Percentiles rank a stretch among this genome's conserved stretches.
phyloP scores from a whole-genome alignment of 495 filamentous ascomycete genomes.

The Daldinia childiae region DNA sequence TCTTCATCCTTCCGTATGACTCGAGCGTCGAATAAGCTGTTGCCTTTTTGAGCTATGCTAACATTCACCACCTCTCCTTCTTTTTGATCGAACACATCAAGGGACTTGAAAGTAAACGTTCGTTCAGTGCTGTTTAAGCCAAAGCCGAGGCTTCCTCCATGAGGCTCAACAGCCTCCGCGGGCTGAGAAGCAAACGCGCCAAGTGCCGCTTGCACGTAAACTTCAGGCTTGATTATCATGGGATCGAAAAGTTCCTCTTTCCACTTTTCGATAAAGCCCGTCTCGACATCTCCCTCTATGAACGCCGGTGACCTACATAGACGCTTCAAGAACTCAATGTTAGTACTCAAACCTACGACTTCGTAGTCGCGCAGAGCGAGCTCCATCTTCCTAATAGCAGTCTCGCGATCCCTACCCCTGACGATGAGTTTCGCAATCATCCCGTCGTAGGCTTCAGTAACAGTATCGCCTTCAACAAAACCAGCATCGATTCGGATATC shows the following conservation, averaged over 20 bases:
- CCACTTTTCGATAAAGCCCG: slow-evolving; percentile 93
- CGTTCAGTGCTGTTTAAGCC: slow-evolving; percentile 53
- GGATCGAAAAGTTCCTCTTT: slow-evolving; percentile 74
- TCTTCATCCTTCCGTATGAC: slow-evolving; percentile 60
- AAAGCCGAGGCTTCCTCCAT: slow-evolving; percentile 66
- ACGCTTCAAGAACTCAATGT: slow-evolving; percentile 94
- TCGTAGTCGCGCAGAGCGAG: slow-evolving; percentile 90
- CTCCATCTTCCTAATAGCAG: slow-evolving; percentile 83
- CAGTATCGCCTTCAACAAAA: slow-evolving; percentile 88
- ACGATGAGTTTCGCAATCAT: slow-evolving; percentile 99
- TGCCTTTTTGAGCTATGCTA: slow-evolving; percentile 69
- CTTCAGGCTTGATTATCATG: slow-evolving; percentile 65
- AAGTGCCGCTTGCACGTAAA: slow-evolving; percentile 84
- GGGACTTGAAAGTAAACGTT: slow-evolving; percentile 65
- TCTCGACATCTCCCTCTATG: slow-evolving; percentile 89
- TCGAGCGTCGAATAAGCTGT: slow-evolving; percentile 69
- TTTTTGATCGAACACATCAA: slow-evolving; percentile 53
- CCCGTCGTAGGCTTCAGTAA: slow-evolving; percentile 96
- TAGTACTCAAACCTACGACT: slow-evolving; percentile 90
- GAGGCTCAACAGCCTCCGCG: slow-evolving; percentile 44
- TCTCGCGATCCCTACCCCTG: slow-evolving; percentile 77
- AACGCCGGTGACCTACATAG: slow-evolving; percentile 84
- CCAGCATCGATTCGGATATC: slow-evolving; percentile 92
- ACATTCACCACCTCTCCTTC: slow-evolving; percentile 63
- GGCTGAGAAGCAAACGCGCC: slow-evolving; percentile 62